Evolutionary conservation across 495 filamentous ascomycete species (phyloP).

Genomic region (Thermochaetoides thermophila): DNA sequence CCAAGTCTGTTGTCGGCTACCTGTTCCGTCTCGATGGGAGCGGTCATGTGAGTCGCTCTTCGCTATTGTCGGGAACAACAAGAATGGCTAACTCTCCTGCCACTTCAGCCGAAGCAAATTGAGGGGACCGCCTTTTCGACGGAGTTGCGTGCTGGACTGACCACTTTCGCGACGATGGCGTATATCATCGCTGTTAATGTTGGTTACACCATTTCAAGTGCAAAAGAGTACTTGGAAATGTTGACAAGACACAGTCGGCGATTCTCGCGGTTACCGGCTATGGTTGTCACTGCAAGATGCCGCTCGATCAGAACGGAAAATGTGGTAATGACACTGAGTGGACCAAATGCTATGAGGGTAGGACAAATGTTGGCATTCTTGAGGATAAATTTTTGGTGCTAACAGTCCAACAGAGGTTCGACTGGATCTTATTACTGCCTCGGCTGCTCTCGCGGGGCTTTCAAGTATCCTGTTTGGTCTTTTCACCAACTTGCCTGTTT

Average conservation of each 20-base stretch:
- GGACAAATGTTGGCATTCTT: conserved; percentile 3
- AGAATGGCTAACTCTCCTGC: background rate
- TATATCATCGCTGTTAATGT: conserved; percentile 56
- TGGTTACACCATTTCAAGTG: conserved; percentile 7
- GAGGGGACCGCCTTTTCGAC: conserved; percentile 50
- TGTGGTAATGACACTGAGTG: conserved; percentile 43
- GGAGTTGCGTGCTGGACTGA: conserved; percentile 65
- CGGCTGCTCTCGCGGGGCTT: conserved; percentile 51
- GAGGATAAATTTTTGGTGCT: background rate
- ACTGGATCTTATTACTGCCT: conserved; percentile 65
- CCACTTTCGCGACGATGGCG: conserved; percentile 77
- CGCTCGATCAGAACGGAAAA: conserved; percentile 8
- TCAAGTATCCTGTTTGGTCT: conserved; percentile 36
- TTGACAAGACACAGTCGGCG: no score
- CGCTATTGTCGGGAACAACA: background rate
- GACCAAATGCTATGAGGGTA: conserved; percentile 14
- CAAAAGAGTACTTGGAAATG: no score
- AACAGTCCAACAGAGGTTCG: conserved; percentile 35
- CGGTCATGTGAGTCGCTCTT: conserved; percentile 41
- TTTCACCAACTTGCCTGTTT: conserved; percentile 39
- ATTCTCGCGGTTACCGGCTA: conserved; percentile 51
- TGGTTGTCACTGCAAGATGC: conserved; percentile 48
- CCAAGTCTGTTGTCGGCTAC: conserved; percentile 41
- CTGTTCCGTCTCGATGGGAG: conserved; percentile 59
- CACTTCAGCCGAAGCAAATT: conserved; percentile 41